Evolutionary conservation across 768 basidiomycete species (phyloP).

Genomic region (Boletus reticulatus): DNA sequence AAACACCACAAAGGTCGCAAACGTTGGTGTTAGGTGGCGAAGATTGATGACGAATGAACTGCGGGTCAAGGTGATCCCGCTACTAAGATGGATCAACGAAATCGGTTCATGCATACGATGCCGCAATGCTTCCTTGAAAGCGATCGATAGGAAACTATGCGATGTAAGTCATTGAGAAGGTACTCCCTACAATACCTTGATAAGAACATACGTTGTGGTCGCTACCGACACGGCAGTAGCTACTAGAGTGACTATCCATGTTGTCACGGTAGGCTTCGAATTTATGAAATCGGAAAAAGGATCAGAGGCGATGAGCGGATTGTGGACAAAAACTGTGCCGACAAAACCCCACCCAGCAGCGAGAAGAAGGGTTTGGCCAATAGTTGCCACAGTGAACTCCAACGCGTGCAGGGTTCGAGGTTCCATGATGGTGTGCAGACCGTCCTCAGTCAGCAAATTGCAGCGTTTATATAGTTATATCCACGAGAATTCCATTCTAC

Average conservation of each 20-base stretch:
- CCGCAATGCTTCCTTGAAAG: slow-evolving; percentile 17
- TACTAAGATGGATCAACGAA: slow-evolving; percentile 10
- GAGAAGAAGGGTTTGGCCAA: slow-evolving; percentile 1
- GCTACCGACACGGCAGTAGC: background rate
- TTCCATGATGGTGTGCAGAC: background rate
- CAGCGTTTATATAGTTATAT: background rate
- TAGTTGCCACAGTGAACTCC: background rate
- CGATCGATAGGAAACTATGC: slow-evolving; percentile 2
- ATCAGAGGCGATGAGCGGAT: background rate
- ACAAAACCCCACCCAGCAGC: background rate
- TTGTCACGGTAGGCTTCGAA: background rate
- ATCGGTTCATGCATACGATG: slow-evolving; percentile 9
- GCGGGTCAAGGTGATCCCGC: slow-evolving; percentile 8
- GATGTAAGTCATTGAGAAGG: background rate
- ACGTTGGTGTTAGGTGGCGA: background rate
- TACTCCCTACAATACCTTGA: background rate
- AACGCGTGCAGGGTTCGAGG: background rate
- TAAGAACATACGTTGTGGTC: background rate
- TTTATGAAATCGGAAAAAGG: background rate
- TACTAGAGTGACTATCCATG: background rate
- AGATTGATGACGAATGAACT: background rate
- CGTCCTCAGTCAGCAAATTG: background rate
- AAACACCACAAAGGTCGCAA: slow-evolving; percentile 5
- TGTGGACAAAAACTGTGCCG: background rate
- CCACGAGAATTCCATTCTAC: background rate